These are phyloP conservation scores for Phytomonas sp. DNA, from an alignment of 208 protist genomes.

Conservation along the genomic window DNA sequence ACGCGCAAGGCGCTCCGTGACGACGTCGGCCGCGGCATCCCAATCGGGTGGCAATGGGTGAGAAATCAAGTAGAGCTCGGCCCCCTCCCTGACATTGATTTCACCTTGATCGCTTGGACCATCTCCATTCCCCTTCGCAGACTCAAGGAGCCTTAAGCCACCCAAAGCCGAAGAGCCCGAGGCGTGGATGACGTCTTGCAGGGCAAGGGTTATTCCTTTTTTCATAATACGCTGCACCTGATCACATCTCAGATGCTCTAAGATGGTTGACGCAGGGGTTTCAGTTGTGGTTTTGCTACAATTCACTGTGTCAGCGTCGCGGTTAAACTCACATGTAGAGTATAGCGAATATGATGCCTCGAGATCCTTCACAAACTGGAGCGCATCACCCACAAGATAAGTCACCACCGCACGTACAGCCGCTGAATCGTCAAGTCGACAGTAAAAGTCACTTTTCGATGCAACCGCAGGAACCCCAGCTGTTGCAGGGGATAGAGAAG, in stretches of 20 bases:
- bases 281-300: background rate
- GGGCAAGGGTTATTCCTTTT: background rate
- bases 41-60: constrained; percentile 28
- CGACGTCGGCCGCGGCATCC: constrained; percentile 24
- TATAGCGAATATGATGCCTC: background rate
- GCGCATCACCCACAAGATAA: background rate
- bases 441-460: background rate
- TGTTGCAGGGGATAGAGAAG: background rate
- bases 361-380: background rate
- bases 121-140: background rate
- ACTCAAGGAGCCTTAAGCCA: background rate
- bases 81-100: background rate
- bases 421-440: background rate
- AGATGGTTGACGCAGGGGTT: background rate
- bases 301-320: background rate
- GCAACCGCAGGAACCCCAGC: too few relatives aligned
- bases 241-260: background rate
- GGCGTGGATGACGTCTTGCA: background rate
- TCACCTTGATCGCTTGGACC: background rate
- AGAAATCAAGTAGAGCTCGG: background rate
- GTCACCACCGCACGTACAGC: background rate
- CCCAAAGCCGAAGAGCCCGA: background rate
- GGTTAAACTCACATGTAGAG: background rate
- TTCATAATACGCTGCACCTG: background rate
- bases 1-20: constrained; percentile 41